These are phyloP conservation scores for Dipteronia dyeriana DNA, from an alignment of 345 rosid species.

Conservation along the genomic window DNA sequence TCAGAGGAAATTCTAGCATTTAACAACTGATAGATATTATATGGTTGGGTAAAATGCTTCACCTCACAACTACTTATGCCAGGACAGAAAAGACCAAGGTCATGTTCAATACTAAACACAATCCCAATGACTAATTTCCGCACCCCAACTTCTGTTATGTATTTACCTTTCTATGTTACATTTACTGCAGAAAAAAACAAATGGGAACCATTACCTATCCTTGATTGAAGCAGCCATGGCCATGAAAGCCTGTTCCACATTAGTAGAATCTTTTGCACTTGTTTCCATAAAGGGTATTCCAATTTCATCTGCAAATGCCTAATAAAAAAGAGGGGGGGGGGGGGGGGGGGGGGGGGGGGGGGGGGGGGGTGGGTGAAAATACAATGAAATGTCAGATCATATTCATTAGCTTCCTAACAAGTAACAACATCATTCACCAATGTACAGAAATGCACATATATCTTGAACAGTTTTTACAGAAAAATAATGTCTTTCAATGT, in stretches of 20 bases:
- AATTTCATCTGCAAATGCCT: conserved; percentile 82
- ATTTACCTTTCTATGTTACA: neutral
- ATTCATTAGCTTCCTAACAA: neutral
- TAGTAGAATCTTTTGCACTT: conserved; percentile 74
- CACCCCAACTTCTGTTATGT: neutral
- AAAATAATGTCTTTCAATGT: neutral
- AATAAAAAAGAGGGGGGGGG: neutral
- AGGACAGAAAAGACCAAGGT: neutral
- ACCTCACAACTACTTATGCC: neutral
- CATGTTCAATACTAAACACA: neutral
- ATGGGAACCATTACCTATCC: conserved; percentile 44
- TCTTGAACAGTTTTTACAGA: neutral
- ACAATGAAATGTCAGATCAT: neutral
- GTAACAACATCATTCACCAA: neutral
- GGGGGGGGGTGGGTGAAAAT: neutral
- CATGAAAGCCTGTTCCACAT: conserved; percentile 80
- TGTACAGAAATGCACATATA: neutral
- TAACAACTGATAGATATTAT: neutral
- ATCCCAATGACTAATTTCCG: neutral
- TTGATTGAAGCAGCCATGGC: conserved; percentile 78
- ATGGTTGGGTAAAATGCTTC: neutral
- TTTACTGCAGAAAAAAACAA: neutral
- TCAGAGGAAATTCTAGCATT: neutral
- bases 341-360: neutral
- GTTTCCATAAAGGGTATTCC: conserved; percentile 83